Evolutionary conservation across 2,329 filamentous ascomycete genomes (phyloP).

Genomic region (Neopestalotiopsis sp.): DNA sequence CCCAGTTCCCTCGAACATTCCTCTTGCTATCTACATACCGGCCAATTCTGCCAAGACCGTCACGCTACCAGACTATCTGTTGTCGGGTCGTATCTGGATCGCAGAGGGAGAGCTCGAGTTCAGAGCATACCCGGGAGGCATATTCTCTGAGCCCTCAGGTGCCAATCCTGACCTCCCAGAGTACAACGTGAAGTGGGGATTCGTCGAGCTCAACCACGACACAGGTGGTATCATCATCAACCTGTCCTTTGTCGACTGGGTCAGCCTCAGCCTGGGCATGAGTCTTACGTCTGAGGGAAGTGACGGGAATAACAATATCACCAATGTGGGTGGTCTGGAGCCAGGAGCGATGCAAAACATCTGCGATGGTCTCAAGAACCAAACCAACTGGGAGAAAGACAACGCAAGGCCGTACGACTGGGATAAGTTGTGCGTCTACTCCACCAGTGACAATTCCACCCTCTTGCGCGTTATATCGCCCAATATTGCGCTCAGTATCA

Average conservation of each 20-base stretch:
- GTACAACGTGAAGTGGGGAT: slow-evolving; percentile 47
- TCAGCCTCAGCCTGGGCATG: slow-evolving; percentile 55
- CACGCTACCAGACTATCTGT: slow-evolving; percentile 4
- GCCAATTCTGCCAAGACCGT: background rate
- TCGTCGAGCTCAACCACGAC: slow-evolving; percentile 46
- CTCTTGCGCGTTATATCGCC: slow-evolving; percentile 49
- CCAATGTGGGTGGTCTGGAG: slow-evolving; percentile 43
- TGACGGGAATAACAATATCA: slow-evolving; percentile 21
- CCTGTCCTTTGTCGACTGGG: slow-evolving; percentile 55
- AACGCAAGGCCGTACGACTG: slow-evolving; percentile 25
- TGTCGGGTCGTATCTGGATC: slow-evolving; percentile 41
- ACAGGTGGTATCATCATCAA: slow-evolving; percentile 46
- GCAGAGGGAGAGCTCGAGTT: slow-evolving; percentile 40
- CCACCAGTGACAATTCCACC: slow-evolving; percentile 29
- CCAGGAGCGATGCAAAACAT: slow-evolving; percentile 40
- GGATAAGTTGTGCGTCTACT: slow-evolving; percentile 44
- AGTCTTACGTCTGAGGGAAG: slow-evolving; percentile 41
- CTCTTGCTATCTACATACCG: background rate
- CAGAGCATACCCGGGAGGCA: slow-evolving; percentile 33
- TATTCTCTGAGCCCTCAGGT: slow-evolving; percentile 50
- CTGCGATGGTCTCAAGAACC: slow-evolving; percentile 34
- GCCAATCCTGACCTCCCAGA: slow-evolving; percentile 43
- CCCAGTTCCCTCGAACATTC: background rate
- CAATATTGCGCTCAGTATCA: slow-evolving; percentile 40
- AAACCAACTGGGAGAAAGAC: slow-evolving; percentile 20